Base-by-base conservation (phyloP, 441 rosid genomes). In the Metrosideros polymorpha region DNA sequence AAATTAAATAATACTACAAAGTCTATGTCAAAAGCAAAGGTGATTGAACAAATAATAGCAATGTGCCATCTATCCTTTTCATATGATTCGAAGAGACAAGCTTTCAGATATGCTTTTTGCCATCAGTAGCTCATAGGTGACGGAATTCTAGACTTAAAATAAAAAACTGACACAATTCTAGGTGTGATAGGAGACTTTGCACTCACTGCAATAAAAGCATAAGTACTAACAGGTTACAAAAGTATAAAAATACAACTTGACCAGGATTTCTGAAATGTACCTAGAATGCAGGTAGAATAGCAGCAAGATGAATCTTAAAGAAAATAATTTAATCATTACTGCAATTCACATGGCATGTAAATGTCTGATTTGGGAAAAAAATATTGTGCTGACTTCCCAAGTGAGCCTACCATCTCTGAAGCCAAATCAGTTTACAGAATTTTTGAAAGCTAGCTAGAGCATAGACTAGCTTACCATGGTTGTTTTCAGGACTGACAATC, bases 401-500 rank as follows among this genome's bases (percentile, higher is more conserved):
- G 9, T 71, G 49, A 71, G 39, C 27, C 27, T 66, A 9, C 77
- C 6, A 71, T 71, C 79, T 39, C 79, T 39, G 19, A 42, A 71
- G 29, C 49, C 79, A 71, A 71, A 71, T 39, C 79, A 71, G n/a
- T 47, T 39, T 10, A 39, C 30, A 32, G 63, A 22, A 75, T 71
- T 22, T 18, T 63, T 13, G 55, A 19, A 83, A 83, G 35, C 43
- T 25, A 27, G 49, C 49, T 30, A 59, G 30, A 85, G 53, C 35
- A 45, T 82, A 82, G 24, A 85, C 63, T 84, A 82, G 56, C 84
- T 87, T 91, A 95, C 99, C 96, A 90, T 92, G 83, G 99, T 97
- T 86, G 99, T 97, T 92, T 97, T 97, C 77, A 97, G 91, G 89
- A 97, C 91, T 45, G 99, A 87, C 88, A 97, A 83, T 79, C 96